Conservation (phyloP, 768 basidiomycete species). For the Kwoniella sp. region DNA sequence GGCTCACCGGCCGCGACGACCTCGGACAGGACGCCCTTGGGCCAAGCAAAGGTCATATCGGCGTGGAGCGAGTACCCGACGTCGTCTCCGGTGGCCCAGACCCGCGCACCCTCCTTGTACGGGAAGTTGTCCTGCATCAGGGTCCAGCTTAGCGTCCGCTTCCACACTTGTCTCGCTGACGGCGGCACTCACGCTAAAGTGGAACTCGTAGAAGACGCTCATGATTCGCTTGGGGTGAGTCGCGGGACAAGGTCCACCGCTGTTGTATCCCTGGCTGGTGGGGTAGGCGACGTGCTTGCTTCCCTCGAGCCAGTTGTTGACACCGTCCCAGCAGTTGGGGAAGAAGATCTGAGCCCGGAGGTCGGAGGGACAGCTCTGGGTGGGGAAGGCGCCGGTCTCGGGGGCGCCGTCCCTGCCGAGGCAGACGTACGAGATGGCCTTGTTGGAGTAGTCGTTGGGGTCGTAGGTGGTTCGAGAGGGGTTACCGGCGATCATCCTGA, state of each 20-base stretch:
- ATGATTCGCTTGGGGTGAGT: slow-evolving; percentile 48
- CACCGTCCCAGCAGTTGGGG: slow-evolving; percentile 35
- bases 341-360: slow-evolving; percentile 27
- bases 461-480: slow-evolving; percentile 48
- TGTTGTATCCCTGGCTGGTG: slow-evolving; percentile 31
- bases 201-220: slow-evolving; percentile 51
- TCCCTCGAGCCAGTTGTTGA: slow-evolving; percentile 42
- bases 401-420: slow-evolving; percentile 34
- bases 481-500: slow-evolving; percentile 51
- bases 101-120: slow-evolving; percentile 40
- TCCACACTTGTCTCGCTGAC: slow-evolving; percentile 43
- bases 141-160: slow-evolving; percentile 48
- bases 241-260: slow-evolving; percentile 46
- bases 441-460: slow-evolving; percentile 36
- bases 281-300: slow-evolving; percentile 52
- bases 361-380: slow-evolving; percentile 49
- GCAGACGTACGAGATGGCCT: slow-evolving; percentile 50
- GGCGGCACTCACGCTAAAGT: slow-evolving; percentile 44
- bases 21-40: slow-evolving; percentile 18
- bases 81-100: slow-evolving; percentile 48
- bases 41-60: slow-evolving; percentile 40
- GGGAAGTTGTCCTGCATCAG: slow-evolving; percentile 46
- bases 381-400: slow-evolving; percentile 47
- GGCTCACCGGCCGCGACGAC: slow-evolving; percentile 20
- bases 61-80: slow-evolving; percentile 34